Percentiles rank a stretch among this genome's conserved stretches.
These are phyloP conservation scores for Lachnellula arida DNA, from an alignment of 2,329 filamentous ascomycete genomes.

Conservation along the genomic window DNA sequence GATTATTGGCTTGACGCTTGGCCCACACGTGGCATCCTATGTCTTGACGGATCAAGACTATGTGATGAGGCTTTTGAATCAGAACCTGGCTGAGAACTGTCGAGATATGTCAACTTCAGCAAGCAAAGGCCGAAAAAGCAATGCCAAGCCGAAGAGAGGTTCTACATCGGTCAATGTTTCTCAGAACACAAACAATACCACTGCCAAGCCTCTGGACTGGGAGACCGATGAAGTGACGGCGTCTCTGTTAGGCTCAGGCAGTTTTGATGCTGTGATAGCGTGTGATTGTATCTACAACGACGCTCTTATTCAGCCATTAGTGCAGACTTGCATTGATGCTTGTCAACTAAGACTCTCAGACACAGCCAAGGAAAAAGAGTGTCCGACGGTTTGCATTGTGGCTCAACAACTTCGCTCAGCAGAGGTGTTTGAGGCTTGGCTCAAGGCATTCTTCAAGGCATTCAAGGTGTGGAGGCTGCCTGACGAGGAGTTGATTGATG, in stretches of 20 bases:
- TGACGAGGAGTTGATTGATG: conserved; percentile 53
- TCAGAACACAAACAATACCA: conserved; percentile 38
- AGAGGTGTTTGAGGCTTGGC: conserved; percentile 80
- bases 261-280: conserved; percentile 71
- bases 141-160: conserved; percentile 20
- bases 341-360: conserved; percentile 52
- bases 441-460: conserved; percentile 57
- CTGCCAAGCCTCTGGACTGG: conserved; percentile 73
- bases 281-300: conserved; percentile 98
- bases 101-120: conserved; percentile 9
- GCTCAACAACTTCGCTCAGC: conserved; percentile 85
- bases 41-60: conserved; percentile 87
- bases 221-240: conserved; percentile 57
- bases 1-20: conserved; percentile 67
- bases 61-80: conserved; percentile 68
- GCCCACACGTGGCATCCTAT: conserved; percentile 56
- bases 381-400: conserved; percentile 68
- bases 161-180: not conserved
- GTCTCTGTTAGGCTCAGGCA: conserved; percentile 29
- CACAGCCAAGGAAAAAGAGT: conserved; percentile 12
- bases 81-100: conserved; percentile 66
- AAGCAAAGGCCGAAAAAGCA: conserved; percentile 19
- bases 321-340: conserved; percentile 73
- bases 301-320: conserved; percentile 72
- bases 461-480: conserved; percentile 78